Percentiles rank a stretch among this genome's conserved stretches.
These are phyloP conservation scores for Nakaseomyces bracarensis DNA, from an alignment of 1,139 yeast species.

Conservation along the genomic window DNA sequence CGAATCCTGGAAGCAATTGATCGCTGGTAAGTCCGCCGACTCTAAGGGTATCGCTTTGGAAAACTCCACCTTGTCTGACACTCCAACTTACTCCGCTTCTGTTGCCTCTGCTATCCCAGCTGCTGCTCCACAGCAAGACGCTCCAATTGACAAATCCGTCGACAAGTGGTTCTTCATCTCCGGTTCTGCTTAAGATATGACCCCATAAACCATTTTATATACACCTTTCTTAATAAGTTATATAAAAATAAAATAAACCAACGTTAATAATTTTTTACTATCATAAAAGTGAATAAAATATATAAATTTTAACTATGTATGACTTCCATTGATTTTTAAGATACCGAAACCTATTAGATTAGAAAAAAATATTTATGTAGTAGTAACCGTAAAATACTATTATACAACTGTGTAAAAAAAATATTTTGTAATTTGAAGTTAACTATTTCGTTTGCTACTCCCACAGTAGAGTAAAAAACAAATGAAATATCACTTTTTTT, in stretches of 20 bases:
- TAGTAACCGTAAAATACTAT: constrained; percentile 2
- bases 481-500: not conserved
- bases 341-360: constrained; percentile 3
- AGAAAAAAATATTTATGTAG: not conserved
- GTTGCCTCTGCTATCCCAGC: constrained; percentile 53
- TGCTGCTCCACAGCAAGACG: constrained; percentile 67
- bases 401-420: constrained; percentile 3
- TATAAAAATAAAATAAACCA: too few species aligned
- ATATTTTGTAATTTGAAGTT: not conserved
- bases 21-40: constrained; percentile 41
- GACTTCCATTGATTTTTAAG: too few species aligned
- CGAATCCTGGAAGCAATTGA: constrained; percentile 63
- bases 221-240: too few species aligned
- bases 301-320: too few species aligned
- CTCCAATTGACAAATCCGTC: constrained; percentile 91
- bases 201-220: too few species aligned
- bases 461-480: constrained; percentile 1
- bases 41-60: constrained; percentile 48
- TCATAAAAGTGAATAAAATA: too few species aligned
- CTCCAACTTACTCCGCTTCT: constrained; percentile 45
- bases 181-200: constrained; percentile 48
- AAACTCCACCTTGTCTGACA: constrained; percentile 61
- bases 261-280: too few species aligned
- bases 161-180: constrained; percentile 99
- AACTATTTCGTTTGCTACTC: not conserved